Base-by-base conservation (phyloP, 441 rosid species). In the Pelargonium myrrhifolium region DNA sequence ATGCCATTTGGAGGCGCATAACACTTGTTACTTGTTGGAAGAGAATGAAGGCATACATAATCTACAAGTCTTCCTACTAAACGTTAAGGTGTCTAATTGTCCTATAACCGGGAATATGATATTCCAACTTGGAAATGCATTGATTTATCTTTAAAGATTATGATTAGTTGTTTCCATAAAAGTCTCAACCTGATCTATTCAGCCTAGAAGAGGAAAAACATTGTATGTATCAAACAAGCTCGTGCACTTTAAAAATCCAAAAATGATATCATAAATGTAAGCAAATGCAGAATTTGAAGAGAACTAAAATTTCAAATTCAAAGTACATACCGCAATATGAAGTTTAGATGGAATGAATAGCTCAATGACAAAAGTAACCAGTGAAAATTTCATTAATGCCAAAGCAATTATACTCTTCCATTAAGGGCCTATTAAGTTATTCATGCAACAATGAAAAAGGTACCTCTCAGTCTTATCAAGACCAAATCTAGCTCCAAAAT, bases 401-500 rank as follows among this genome's bases (percentile, higher is more conserved):
- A 49, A 49, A 49, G 56, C 56, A 49, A n/a, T n/a, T 49, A 37
- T 7, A 7, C 40, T 37, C 40, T 37, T 37, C 40, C 40, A 37
- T 37, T 37, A 37, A 37, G 40, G 40, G 40, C 10, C 9, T 37
- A 37, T n/a, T n/a, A n/a, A 12, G 18, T 51, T 51, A n/a, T 6
- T 51, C 21, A 17, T n/a, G 58, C 18, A 51, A 51, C 20, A n/a
- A 14, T 51, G 40, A 58, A 6, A 62, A 21, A 3, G 83, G 56
- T 80, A 93, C 98, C 98, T 90, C 72, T 93, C 98, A 75, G 80
- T 84, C 86, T 87, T 93, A 69, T 93, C 97, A 51, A 90, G 89
- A 26, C 89, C 87, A 78, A 85, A 88, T 63, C 96, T 89, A 12
- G 98, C 95, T 75, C 97, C 96, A 67, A 93, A 91, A 78, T 87